Evolutionary conservation across 768 basidiomycete genomes (phyloP).

Genomic region (Leccinum imitatum): DNA sequence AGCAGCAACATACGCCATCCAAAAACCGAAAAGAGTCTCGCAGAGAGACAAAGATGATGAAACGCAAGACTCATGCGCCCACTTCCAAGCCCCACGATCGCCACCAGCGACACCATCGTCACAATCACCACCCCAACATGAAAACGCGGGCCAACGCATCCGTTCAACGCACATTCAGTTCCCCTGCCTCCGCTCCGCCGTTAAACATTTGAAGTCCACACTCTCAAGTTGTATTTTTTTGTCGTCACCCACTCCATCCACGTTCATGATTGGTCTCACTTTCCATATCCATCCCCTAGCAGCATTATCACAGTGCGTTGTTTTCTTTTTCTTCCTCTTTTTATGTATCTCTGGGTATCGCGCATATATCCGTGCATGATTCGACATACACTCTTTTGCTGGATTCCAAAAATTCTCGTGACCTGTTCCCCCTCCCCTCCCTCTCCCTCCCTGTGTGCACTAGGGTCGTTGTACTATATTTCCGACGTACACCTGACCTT

Average conservation of each 20-base stretch:
- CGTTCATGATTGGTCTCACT: slow-evolving; percentile 3
- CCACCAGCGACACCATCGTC: slow-evolving; percentile 49
- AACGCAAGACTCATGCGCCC: slow-evolving; percentile 55
- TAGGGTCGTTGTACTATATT: slow-evolving; percentile 9
- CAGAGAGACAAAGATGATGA: slow-evolving; percentile 65
- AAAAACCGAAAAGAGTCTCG: slow-evolving; percentile 65
- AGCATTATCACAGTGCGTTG: slow-evolving; percentile 10
- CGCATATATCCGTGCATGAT: slow-evolving; percentile 26
- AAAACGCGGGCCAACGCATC: slow-evolving; percentile 57
- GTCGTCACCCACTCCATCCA: slow-evolving; percentile 8
- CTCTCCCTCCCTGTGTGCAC: not conserved
- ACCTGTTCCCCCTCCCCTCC: not conserved
- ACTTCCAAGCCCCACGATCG: slow-evolving; percentile 38
- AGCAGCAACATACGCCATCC: slow-evolving; percentile 36
- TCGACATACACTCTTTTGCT: slow-evolving; percentile 10
- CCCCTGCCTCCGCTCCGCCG: slow-evolving; percentile 28
- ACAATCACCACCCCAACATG: slow-evolving; percentile 63
- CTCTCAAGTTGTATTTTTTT: slow-evolving; percentile 23
- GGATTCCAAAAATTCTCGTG: slow-evolving; percentile 4
- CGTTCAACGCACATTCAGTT: slow-evolving; percentile 49
- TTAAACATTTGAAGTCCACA: slow-evolving; percentile 27
- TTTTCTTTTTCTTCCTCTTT: not conserved
- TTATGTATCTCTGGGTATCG: slow-evolving; percentile 24
- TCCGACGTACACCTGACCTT: slow-evolving; percentile 7
- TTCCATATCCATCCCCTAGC: slow-evolving; percentile 12